These are phyloP conservation scores for Erodium chrysanthum DNA, from an alignment of 441 rosid genomes.

Conservation along the genomic window DNA sequence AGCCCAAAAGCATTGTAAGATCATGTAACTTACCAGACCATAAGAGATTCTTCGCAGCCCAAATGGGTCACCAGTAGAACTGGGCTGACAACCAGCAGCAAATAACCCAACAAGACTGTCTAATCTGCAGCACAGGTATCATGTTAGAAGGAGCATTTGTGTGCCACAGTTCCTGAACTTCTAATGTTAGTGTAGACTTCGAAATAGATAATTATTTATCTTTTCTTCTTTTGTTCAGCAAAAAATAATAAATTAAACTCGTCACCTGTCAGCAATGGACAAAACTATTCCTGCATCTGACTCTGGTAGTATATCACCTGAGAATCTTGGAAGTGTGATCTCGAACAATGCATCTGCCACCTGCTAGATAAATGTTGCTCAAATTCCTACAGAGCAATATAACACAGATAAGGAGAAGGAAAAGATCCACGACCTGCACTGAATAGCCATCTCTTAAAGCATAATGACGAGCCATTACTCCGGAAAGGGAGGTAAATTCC, in stretches of 20 bases:
- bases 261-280: conserved; percentile 86
- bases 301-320: conserved; percentile 79
- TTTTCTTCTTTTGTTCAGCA: neutral
- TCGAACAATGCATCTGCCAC: conserved; percentile 87
- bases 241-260: conserved; percentile 5
- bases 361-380: conserved; percentile 31
- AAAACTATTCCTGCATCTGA: conserved; percentile 78
- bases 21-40: conserved; percentile 63
- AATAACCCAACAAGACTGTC: conserved; percentile 92
- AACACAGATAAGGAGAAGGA: conserved; percentile 10
- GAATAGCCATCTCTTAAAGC: conserved; percentile 89
- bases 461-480: conserved; percentile 93
- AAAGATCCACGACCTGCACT: conserved; percentile 49
- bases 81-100: conserved; percentile 97
- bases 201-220: neutral
- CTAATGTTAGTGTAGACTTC: neutral
- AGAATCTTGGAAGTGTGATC: conserved; percentile 75
- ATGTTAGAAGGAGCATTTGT: neutral
- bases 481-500: conserved; percentile 84
- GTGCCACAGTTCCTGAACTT: no score
- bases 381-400: neutral
- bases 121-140: conserved; percentile 40
- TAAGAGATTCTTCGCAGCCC: conserved; percentile 90
- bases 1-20: conserved; percentile 13
- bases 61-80: conserved; percentile 85